phyloP scores from a whole-genome alignment of 257 asterid genomes.

The Przewalskia tangutica region DNA sequence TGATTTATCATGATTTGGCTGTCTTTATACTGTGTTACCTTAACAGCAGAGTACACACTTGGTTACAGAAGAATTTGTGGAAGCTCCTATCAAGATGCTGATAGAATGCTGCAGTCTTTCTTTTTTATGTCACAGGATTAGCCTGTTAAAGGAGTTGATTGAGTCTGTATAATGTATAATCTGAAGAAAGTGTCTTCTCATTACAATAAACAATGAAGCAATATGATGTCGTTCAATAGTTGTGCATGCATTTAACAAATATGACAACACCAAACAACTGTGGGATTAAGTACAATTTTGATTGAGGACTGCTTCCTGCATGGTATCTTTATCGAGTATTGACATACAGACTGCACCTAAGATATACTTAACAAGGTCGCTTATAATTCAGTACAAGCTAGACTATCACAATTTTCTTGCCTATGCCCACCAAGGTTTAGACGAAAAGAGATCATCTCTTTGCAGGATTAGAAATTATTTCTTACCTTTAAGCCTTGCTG shows the following conservation, averaged over 20 bases:
- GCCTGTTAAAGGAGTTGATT: neutral
- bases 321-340: neutral
- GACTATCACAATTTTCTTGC: neutral
- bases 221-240: neutral
- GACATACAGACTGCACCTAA: neutral
- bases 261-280: neutral
- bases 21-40: neutral
- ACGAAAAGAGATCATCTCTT: neutral
- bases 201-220: neutral
- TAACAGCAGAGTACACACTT: neutral
- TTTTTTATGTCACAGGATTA: neutral
- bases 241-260: neutral
- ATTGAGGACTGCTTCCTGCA: neutral
- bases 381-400: neutral
- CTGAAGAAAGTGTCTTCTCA: neutral
- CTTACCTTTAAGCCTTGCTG: neutral
- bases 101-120: neutral
- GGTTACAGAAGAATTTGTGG: neutral
- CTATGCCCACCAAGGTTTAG: neutral
- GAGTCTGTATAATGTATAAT: neutral
- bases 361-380: neutral
- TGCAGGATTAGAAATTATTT: neutral
- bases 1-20: neutral
- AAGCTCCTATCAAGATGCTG: neutral
- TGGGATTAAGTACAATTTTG: neutral